Base-by-base conservation (phyloP, 441 rosid species). In the Mallotus japonicus region DNA sequence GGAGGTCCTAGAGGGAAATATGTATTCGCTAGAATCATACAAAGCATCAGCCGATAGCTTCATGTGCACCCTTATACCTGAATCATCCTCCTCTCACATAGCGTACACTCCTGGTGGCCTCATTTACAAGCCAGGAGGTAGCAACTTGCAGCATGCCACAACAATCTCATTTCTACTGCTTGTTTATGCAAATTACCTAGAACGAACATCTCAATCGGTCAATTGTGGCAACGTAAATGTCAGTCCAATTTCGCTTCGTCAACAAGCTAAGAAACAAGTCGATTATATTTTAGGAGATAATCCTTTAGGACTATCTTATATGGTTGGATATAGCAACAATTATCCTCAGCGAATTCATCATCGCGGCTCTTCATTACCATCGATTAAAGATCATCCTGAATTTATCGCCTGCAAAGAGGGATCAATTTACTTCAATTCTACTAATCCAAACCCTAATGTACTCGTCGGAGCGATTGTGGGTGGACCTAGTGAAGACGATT, bases 31-130 rank as follows among this genome's bases (percentile, higher is more conserved):
- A 8, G 79, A 87, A 69, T 88, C 97, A 56, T 94, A 92, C 88
- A 94, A 87, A 80, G 87, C 91, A 34, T 92, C 97, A 0, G 97
- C 97, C 0, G 97, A 94, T 79, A 90, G 97, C 86, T 94, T 94
- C 83, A 92, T 94, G 90, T 94, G 97, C 85, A 87, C 90, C 5
- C 85, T 94, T 13, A 75, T 92, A 37, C 96, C 97, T 1, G 86
- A 87, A 16, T 88, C 97, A 4, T 71, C 87, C 42, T 83, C 97
- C 47, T 70, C 83, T 19, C 97, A 90, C 86, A 85, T 90, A 6
- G 92, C 82, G 7, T 88, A 86, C 80, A 87, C 89, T 4, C 93
- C 94, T 0, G 99, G 94, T 3, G 99, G 99, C 78, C 86, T 94
- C 58, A 87, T 94, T 22, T 87, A 89, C 93, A 92, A 82, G 83